Evolutionary conservation across 1,284 basidiomycete genomes (phyloP).

Genomic region (Trichosporon inkin): DNA sequence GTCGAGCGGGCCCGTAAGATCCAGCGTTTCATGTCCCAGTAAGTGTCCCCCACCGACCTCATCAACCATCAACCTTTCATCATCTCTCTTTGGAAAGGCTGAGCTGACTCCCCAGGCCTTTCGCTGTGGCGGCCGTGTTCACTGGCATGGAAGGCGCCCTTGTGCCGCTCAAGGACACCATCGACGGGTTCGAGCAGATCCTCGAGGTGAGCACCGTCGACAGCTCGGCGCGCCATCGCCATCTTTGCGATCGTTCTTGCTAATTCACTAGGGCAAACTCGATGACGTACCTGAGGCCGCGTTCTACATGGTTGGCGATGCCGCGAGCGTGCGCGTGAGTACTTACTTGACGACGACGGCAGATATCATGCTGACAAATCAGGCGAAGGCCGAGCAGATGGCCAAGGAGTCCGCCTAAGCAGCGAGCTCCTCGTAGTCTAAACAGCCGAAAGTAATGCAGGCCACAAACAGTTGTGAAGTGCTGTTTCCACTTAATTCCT

Average conservation of each 20-base stretch:
- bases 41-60: neutral
- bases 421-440: neutral
- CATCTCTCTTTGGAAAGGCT: neutral
- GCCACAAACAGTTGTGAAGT: too few relatives aligned
- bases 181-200: conserved; percentile 94
- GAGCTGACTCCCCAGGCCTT: too few relatives aligned
- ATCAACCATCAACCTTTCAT: neutral
- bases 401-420: conserved; percentile 6
- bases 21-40: conserved; percentile 94
- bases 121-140: conserved; percentile 99
- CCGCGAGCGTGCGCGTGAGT: conserved; percentile 78
- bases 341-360: neutral
- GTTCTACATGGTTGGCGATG: conserved; percentile 69
- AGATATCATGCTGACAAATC: neutral
- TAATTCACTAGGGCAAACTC: conserved; percentile 58
- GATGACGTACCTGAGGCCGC: conserved; percentile 88
- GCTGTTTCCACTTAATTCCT: too few relatives aligned
- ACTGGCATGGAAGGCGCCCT: conserved; percentile 96
- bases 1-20: conserved; percentile 66
- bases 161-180: conserved; percentile 85
- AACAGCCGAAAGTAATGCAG: neutral
- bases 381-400: conserved; percentile 76
- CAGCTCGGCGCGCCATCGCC: too few relatives aligned
- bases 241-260: too few relatives aligned
- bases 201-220: conserved; percentile 60